These are phyloP conservation scores for Setaria viridis DNA, from an alignment of 202 grass and related monocot genomes.

Conservation along the genomic window DNA sequence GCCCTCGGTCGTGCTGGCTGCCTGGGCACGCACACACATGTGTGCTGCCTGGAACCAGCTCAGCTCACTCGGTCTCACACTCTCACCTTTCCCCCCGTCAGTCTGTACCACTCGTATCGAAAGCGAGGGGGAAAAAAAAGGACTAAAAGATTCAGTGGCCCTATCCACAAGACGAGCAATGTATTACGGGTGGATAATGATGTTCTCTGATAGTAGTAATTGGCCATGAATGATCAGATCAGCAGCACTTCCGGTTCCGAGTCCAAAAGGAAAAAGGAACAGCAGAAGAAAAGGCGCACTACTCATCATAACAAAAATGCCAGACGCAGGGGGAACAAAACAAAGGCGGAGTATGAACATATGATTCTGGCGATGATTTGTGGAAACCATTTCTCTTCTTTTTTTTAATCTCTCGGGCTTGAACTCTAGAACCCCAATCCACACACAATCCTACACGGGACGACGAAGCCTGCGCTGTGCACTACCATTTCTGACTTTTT, in stretches of 20 bases:
- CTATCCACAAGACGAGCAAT: constrained; percentile 1
- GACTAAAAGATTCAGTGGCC: no score
- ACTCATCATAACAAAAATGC: not conserved
- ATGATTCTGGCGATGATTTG: constrained; percentile 3
- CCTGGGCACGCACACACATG: no score
- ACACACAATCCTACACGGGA: constrained; percentile 5
- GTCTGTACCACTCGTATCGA: not conserved
- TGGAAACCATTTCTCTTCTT: no score
- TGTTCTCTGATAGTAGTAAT: not conserved
- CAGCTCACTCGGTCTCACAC: no score
- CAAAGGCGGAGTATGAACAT: not conserved
- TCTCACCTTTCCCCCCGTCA: no score
- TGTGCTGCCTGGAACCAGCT: no score
- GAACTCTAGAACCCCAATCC: not conserved
- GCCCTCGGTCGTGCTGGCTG: no score
- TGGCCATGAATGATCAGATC: not conserved
- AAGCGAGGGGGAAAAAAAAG: not conserved
- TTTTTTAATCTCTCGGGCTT: not conserved
- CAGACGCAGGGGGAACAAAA: not conserved
- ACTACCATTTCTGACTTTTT: not conserved
- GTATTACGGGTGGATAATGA: not conserved
- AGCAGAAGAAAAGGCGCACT: not conserved
- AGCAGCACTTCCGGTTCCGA: not conserved
- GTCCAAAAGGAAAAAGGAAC: not conserved
- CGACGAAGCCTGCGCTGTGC: not conserved